A percentile compares a stretch with the other conserved stretches of the same genome.
Conservation (phyloP, 371 early-diverging fungal genomes). For the Mucor lusitanicus region DNA sequence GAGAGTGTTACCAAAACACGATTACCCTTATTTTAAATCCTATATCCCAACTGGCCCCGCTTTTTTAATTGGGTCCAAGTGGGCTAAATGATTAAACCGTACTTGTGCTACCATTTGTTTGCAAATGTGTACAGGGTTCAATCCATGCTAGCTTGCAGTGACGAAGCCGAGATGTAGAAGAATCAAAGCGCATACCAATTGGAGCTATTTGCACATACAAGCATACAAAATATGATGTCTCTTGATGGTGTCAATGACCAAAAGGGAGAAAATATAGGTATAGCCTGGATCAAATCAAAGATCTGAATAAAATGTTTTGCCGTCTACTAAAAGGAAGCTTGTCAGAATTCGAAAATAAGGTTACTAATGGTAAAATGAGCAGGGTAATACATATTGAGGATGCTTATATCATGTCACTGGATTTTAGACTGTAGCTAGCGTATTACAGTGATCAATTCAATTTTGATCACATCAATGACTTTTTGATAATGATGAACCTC, state of each 20-base stretch:
- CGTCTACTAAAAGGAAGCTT: background rate
- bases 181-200: too few relatives aligned
- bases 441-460: too few relatives aligned
- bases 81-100: conserved; percentile 4
- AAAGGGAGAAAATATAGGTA: background rate
- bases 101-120: background rate
- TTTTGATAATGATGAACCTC: background rate
- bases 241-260: background rate
- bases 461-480: too few relatives aligned
- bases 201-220: too few relatives aligned
- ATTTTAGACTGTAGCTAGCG: too few relatives aligned
- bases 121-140: background rate
- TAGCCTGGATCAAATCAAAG: background rate
- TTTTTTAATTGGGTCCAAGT: background rate
- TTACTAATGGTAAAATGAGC: too few relatives aligned
- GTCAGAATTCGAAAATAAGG: too few relatives aligned
- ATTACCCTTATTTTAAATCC: conserved; percentile 7
- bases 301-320: background rate
- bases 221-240: background rate
- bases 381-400: too few relatives aligned
- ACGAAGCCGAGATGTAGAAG: too few relatives aligned
- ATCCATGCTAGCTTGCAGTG: background rate
- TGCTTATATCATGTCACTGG: too few relatives aligned
- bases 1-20: background rate
- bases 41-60: conserved; percentile 7